These are phyloP conservation scores for Sonneratia alba DNA, from an alignment of 345 rosid species.

Conservation along the genomic window DNA sequence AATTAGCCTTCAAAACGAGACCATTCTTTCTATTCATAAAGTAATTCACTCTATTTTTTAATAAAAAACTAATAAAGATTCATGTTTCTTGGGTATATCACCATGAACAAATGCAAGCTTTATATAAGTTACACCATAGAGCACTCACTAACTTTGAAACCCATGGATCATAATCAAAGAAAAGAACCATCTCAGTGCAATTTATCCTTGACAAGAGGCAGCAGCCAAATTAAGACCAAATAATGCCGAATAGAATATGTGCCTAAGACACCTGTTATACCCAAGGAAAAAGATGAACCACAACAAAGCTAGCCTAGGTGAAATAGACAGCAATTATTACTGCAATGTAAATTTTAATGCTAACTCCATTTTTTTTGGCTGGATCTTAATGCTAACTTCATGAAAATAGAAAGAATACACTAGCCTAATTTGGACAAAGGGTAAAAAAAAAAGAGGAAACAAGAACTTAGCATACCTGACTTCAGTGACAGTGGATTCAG, in stretches of 20 bases:
- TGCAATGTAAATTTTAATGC: neutral
- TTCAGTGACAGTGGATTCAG: constrained; percentile 85
- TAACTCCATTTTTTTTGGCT: too few species aligned
- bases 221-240: neutral
- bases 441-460: neutral
- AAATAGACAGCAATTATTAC: neutral
- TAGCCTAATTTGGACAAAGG: neutral
- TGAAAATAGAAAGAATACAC: neutral
- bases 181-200: neutral
- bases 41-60: neutral
- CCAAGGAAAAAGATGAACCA: neutral
- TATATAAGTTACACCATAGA: neutral
- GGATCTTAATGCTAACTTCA: neutral
- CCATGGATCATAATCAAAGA: neutral
- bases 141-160: neutral
- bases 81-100: neutral
- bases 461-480: constrained; percentile 48
- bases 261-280: neutral
- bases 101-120: neutral
- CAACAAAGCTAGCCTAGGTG: neutral
- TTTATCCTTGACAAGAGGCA: neutral
- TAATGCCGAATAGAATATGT: neutral
- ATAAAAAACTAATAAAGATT: neutral
- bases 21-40: neutral
- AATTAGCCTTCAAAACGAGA: neutral